Base-by-base conservation (phyloP, 1,139 yeast species). In the Yamadazyma conglobata region DNA sequence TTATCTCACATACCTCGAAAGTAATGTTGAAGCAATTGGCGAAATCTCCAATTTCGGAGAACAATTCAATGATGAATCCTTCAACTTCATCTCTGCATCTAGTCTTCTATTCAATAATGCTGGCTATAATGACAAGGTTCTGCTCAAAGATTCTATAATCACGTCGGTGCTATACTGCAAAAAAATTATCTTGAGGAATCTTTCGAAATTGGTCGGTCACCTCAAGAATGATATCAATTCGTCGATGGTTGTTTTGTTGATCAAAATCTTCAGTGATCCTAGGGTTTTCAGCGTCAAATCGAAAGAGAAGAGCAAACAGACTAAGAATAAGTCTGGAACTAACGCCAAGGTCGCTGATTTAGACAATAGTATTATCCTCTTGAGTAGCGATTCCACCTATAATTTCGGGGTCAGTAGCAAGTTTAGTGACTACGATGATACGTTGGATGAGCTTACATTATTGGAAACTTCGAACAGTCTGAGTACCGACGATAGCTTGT, bases 321-420 rank as follows among this genome's bases (percentile, higher is more conserved):
- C 55, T 27, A 42, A 38, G 11, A 15, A 27, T 2, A 60, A 56
- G 34, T 36, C 32, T 6, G n/a, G n/a, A n/a, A 18, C 27, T 2
- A 22, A 31, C n/a, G 35, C 32, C 13, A 48, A 38, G 15, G 42
- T 54, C 5, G 42, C 39, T 10, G 70, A 62, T 39, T 46, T 41
- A 16, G 58, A 60, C 27, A 36, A 38, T 1, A 46, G 46, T 17
- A 29, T 40, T 0, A 38, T 56, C 2, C 31, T 58, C 3, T 43
- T 67, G 16, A 49, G 47, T 12, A 70, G 65, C 25, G 70, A 60
- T n/a, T 50, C 44, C 29, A 58, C 55, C 34, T 56, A 60, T 38
- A 50, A 56, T 4, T 68, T 58, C 45, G 73, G 73, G 6, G 54
- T 65, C 4, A 60, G 72, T 3, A 60, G 70, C 42, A 62, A 59